Evolutionary conservation across 1,284 basidiomycete species (phyloP), one percentile per base, ranked within the genome.

Genomic region (Ustilago bromivora): DNA sequence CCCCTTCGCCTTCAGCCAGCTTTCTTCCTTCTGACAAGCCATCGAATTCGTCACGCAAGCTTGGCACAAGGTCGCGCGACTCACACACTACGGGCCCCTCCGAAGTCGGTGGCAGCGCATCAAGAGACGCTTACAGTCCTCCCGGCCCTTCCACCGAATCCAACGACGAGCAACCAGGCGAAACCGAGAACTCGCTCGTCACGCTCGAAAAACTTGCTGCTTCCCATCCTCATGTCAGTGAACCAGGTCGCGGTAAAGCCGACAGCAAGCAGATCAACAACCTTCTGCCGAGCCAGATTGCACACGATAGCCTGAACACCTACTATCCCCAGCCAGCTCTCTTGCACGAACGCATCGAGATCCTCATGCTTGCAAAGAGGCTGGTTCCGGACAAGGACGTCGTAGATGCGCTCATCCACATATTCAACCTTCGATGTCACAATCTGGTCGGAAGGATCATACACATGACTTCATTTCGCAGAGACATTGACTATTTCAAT

Each of bases 391-490:
- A 63, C 2, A 64, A 61, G 11, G 13, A 55, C 12, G 54, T 78
- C 19, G 38, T 64, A 28, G 66, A 78, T 34, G 35, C 70, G 9
- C 66, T 78, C 19, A 35, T 74, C 35, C 11, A 61, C 47, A 54
- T 56, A 10, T 78, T 78, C 63, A 63, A 68, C 38, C 2, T 70
- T 1, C 63, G 79, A 7, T 72, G 66, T 47, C 80, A 79, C 56
- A 63, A 58, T 31, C 54, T 76, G 15, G 76, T 65, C 4, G 82
- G 82, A 31, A 66, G 75, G 40, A 79, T 83, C 70, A 36, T 83
- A 10, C 70, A 76, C 53, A 74, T 79, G 57, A 79, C 77, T 31
- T 59, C 63, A 3, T 67, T 71, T 35, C 41, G 61, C 8, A 53
- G 40, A 3, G 77, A 78, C 23, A 56, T 76, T 17, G 70, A 83